Base-by-base conservation (phyloP, 495 filamentous ascomycete genomes). In the Sordaria brevicollis region DNA sequence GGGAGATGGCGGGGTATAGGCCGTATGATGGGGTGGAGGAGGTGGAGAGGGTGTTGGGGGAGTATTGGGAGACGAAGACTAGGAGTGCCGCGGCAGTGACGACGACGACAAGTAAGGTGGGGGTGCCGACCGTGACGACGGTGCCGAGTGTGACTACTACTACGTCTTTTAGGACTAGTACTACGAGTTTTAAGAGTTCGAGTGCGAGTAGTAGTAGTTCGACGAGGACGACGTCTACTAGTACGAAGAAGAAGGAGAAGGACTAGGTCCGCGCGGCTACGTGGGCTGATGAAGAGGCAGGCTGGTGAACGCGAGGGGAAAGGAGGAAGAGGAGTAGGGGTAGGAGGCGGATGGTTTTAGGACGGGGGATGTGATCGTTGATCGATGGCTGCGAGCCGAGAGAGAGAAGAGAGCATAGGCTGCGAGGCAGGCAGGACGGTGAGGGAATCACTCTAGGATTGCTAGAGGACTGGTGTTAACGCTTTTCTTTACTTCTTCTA, bases 21-120 rank as follows among this genome's bases (percentile, higher is more conserved):
- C 75, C 77, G 2, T 79, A 79, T 41, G 77, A 74, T 67, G 72
- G 77, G 33, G 76, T 77, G 0, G 77, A 70, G 0, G 77, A 77
- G 41, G 73, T 76, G 3, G 31, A 68, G 13, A 66, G 72, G 3
- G 68, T 35, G 21, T 67, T 79, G 19, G 74, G 75, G 36, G 73
- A 66, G 34, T 79, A 76, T 71, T 78, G 73, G 73, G 33, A 35
- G 4, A 74, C 70, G 5, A 71, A 75, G 41, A 70, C 37, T 11
- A 73, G 74, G 74, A 8, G 68, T 3, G 69, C 43, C 10, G 10
- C 2, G 21, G 6, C 19, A 5, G 10, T 11, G 21, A 1, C 43
- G 21, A 13, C 43, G 43, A 6, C 19, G 19, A 0, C 43, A 8
- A 9, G 9, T 11, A 1, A 17, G 38, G 38, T n/a, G 17, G 13